phyloP scores from a whole-genome alignment of 208 protist species.

The Wallacemonas sp. region DNA sequence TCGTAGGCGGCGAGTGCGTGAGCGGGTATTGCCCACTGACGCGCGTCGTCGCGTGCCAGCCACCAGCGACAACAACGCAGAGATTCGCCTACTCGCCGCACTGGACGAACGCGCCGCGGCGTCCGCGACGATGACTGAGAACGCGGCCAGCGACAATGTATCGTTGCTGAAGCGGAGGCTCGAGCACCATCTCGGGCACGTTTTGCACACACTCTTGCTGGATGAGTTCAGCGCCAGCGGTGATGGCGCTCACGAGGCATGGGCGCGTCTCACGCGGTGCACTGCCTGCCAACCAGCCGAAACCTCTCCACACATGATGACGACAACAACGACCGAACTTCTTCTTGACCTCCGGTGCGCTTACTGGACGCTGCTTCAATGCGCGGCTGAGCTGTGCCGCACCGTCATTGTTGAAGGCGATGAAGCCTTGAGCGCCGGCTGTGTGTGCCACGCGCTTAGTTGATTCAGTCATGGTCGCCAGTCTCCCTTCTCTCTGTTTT shows the following conservation, averaged over 20 bases:
- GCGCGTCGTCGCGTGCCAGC: not conserved
- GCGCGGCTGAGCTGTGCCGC: conserved; percentile 37
- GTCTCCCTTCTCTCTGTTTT: too few species aligned
- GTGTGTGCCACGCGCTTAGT: conserved; percentile 2
- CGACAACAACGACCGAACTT: conserved; percentile 32
- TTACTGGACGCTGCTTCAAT: conserved; percentile 26
- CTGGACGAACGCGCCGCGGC: conserved; percentile 1
- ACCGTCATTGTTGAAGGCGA: conserved; percentile 29
- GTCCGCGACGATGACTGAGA: not conserved
- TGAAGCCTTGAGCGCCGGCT: not conserved
- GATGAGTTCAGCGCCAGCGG: not conserved
- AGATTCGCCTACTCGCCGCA: not conserved
- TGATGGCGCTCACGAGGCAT: conserved; percentile 3
- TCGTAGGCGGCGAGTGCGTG: conserved; percentile 1
- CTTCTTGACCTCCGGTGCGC: conserved; percentile 33
- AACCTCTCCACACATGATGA: too few species aligned
- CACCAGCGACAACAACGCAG: not conserved
- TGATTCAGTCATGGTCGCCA: too few species aligned
- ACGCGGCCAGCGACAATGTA: not conserved
- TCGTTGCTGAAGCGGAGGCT: not conserved
- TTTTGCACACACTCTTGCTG: not conserved
- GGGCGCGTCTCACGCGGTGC: conserved; percentile 3
- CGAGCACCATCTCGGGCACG: not conserved
- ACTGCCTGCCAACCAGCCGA: not conserved
- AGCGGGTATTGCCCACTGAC: not conserved